A percentile compares a stretch with the other conserved stretches of the same genome.
Evolutionary conservation across 768 basidiomycete genomes (phyloP).

Genomic region (Lentinula guzmanii): DNA sequence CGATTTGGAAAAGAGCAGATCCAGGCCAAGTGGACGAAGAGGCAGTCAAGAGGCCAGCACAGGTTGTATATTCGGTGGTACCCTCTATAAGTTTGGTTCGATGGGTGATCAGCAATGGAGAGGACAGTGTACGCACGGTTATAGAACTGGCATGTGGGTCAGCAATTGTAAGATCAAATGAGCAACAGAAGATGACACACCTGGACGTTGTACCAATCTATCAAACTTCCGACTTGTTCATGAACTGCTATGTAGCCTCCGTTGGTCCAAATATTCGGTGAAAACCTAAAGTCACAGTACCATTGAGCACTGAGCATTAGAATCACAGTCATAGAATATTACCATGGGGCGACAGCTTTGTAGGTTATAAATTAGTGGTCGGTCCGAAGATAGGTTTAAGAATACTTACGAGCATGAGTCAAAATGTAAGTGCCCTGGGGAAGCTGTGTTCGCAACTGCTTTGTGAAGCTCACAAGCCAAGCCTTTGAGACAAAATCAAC

Average conservation of each 20-base stretch:
- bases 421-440: constrained; percentile 45
- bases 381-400: background rate
- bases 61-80: constrained; percentile 57
- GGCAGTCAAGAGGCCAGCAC: constrained; percentile 47
- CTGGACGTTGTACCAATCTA: constrained; percentile 62
- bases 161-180: background rate
- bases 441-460: constrained; percentile 40
- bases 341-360: constrained; percentile 46
- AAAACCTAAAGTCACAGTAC: constrained; percentile 27
- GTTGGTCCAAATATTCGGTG: constrained; percentile 28
- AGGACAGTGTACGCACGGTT: constrained; percentile 28
- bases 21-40: constrained; percentile 61
- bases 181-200: constrained; percentile 26
- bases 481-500: constrained; percentile 17
- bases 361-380: background rate
- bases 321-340: background rate
- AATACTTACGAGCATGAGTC: constrained; percentile 46
- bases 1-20: constrained; percentile 55
- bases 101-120: background rate
- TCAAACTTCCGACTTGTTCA: constrained; percentile 43
- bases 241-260: constrained; percentile 57
- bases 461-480: constrained; percentile 53
- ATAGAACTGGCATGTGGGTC: constrained; percentile 27
- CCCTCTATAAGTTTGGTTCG: constrained; percentile 40
- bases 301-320: background rate